Percentiles rank a stretch among this genome's conserved stretches.
Conservation (phyloP, 2,329 filamentous ascomycete genomes). For the Lithohypha guttulata region DNA sequence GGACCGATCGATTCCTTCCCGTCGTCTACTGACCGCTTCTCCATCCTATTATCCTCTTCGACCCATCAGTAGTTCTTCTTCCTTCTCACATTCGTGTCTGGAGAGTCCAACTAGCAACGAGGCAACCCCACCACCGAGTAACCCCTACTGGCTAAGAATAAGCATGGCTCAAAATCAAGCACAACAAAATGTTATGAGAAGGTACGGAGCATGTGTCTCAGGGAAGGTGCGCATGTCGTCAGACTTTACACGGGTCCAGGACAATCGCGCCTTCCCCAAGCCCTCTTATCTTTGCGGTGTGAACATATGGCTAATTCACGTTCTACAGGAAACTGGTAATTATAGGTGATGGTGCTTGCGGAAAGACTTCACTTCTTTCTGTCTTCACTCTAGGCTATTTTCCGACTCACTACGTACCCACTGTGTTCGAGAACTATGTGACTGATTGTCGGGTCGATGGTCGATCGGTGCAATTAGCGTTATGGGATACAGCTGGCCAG, state of each 20-base stretch:
- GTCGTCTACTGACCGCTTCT: too few relatives aligned
- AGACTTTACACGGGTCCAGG: too few relatives aligned
- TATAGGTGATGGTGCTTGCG: constrained; percentile 93
- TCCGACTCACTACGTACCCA: constrained; percentile 77
- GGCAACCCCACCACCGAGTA: constrained; percentile 2
- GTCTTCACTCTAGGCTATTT: constrained; percentile 98
- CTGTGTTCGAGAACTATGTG: constrained; percentile 98
- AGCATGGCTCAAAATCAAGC: constrained; percentile 37
- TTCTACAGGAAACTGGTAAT: constrained; percentile 77
- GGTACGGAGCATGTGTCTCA: constrained; percentile 44
- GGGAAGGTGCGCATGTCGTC: too few relatives aligned
- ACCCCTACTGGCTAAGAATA: background rate
- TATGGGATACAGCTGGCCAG: constrained; percentile 99
- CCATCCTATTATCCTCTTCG: too few relatives aligned
- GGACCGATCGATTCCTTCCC: too few relatives aligned
- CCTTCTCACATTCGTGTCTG: background rate
- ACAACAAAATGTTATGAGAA: constrained; percentile 51
- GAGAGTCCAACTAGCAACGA: constrained; percentile 1
- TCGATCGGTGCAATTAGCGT: constrained; percentile 91
- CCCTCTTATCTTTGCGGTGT: too few relatives aligned
- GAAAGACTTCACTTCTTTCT: constrained; percentile 92
- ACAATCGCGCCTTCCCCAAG: too few relatives aligned
- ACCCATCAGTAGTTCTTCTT: background rate
- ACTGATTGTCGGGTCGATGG: constrained; percentile 97
- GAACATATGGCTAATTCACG: background rate